A percentile compares a stretch with the other conserved stretches of the same genome.
phyloP scores from a whole-genome alignment of 2,329 filamentous ascomycete species.

The Aspergillus ruber region DNA sequence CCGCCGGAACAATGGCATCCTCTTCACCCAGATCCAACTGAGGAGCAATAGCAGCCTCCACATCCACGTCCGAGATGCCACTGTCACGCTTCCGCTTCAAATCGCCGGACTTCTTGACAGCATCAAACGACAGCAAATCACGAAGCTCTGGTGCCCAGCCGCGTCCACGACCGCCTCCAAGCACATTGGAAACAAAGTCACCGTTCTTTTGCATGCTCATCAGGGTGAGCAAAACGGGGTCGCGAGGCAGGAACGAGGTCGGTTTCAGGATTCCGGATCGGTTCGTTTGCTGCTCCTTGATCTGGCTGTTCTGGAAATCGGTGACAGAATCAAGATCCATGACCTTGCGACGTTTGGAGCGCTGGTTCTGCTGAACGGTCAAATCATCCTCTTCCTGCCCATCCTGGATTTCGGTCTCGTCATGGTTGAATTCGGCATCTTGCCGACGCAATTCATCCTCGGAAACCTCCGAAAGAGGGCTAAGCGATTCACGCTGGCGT shows the following conservation, averaged over 20 bases:
- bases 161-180: conserved; percentile 70
- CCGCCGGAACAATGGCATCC: conserved; percentile 47
- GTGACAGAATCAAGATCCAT: conserved; percentile 77
- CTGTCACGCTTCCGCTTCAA: conserved; percentile 92
- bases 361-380: conserved; percentile 59
- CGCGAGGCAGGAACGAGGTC: conserved; percentile 74
- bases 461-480: conserved; percentile 63
- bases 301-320: conserved; percentile 66
- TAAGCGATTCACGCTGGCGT: conserved; percentile 58
- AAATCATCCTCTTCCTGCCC: conserved; percentile 43
- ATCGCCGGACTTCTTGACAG: conserved; percentile 68
- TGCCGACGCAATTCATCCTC: conserved; percentile 39
- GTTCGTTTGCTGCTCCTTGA: conserved; percentile 81
- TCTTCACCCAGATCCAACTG: conserved; percentile 58
- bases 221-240: conserved; percentile 77
- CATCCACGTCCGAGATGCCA: conserved; percentile 73
- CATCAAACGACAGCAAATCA: conserved; percentile 82
- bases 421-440: conserved; percentile 24
- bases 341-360: conserved; percentile 72
- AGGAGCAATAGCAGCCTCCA: conserved; percentile 59
- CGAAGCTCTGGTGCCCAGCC: conserved; percentile 89
- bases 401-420: conserved; percentile 49
- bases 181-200: conserved; percentile 79
- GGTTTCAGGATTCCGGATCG: conserved; percentile 79
- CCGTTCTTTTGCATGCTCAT: conserved; percentile 90